These are phyloP conservation scores for Hydnum rufescens DNA, from an alignment of 768 basidiomycete genomes.

Conservation along the genomic window DNA sequence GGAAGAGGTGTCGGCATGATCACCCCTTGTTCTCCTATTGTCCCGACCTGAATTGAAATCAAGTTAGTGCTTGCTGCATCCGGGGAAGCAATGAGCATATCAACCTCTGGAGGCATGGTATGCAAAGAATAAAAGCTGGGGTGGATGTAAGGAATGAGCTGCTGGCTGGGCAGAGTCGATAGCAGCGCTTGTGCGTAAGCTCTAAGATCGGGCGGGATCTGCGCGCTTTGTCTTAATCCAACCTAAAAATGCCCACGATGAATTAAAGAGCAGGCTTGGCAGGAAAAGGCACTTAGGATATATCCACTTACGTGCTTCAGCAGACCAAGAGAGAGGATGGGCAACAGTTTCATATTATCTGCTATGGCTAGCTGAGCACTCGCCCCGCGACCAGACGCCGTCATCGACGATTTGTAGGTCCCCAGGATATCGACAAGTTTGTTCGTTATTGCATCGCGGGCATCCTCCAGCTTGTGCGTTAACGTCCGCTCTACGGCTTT, in stretches of 20 bases:
- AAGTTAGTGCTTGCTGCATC: slow-evolving; percentile 1
- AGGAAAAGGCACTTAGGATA: neutral
- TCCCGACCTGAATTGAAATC: slow-evolving; percentile 52
- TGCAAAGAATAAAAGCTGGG: slow-evolving; percentile 91
- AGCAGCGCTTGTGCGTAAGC: slow-evolving; percentile 88
- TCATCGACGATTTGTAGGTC: slow-evolving; percentile 93
- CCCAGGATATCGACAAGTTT: slow-evolving; percentile 67
- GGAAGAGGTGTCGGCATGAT: slow-evolving; percentile 77
- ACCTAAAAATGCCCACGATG: slow-evolving; percentile 30
- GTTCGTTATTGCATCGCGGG: slow-evolving; percentile 65
- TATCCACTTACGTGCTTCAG: slow-evolving; percentile 85
- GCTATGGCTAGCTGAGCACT: slow-evolving; percentile 83
- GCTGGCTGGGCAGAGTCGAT: slow-evolving; percentile 77
- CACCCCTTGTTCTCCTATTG: slow-evolving; percentile 73
- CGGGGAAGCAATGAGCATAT: neutral
- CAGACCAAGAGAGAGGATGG: slow-evolving; percentile 71
- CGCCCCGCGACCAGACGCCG: slow-evolving; percentile 78
- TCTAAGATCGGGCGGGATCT: slow-evolving; percentile 91
- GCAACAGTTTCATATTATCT: slow-evolving; percentile 89
- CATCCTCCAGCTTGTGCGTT: slow-evolving; percentile 75
- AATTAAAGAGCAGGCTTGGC: slow-evolving; percentile 1
- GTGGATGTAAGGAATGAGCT: slow-evolving; percentile 84
- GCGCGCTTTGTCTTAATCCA: slow-evolving; percentile 85
- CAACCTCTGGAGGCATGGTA: slow-evolving; percentile 83
- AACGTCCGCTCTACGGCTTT: slow-evolving; percentile 83